A percentile compares a stretch with the other conserved stretches of the same genome.
phyloP scores from a whole-genome alignment of 2,329 filamentous ascomycete species.

The Trematosphaeria pertusa region DNA sequence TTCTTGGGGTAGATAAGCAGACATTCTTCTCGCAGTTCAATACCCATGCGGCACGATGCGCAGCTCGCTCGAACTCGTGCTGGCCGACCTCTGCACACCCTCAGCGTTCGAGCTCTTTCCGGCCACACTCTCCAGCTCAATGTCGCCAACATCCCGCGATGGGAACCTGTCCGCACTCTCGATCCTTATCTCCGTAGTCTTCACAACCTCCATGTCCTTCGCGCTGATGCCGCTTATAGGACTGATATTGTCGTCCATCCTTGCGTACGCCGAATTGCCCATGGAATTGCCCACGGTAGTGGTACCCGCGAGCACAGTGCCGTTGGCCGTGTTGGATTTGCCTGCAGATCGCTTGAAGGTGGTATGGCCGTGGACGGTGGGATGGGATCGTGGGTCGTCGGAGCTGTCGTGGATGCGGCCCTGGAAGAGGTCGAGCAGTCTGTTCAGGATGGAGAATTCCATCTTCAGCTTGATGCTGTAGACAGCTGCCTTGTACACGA shows the following conservation, averaged over 20 bases:
- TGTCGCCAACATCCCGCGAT: neutral
- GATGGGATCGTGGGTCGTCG: constrained; percentile 2
- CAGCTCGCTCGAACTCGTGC: neutral
- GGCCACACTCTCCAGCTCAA: neutral
- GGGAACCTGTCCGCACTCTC: constrained; percentile 3
- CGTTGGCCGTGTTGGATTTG: neutral
- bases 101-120: neutral
- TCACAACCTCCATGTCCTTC: constrained; percentile 17
- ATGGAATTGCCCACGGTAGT: constrained; percentile 1
- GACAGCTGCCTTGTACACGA: constrained; percentile 45
- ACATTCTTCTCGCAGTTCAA: too few species aligned
- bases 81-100: neutral
- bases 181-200: constrained; percentile 15
- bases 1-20: too few species aligned
- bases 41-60: neutral
- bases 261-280: constrained; percentile 15
- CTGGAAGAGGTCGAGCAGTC: constrained; percentile 19
- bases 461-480: constrained; percentile 58
- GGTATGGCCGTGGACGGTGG: neutral
- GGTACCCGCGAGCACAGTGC: neutral
- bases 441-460: constrained; percentile 61
- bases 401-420: constrained; percentile 12
- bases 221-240: neutral
- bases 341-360: neutral
- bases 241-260: constrained; percentile 8